Evolutionary conservation across 305 asterid species (phyloP), one percentile per base, ranked within the genome.

Genomic region (Ajuga reptans): DNA sequence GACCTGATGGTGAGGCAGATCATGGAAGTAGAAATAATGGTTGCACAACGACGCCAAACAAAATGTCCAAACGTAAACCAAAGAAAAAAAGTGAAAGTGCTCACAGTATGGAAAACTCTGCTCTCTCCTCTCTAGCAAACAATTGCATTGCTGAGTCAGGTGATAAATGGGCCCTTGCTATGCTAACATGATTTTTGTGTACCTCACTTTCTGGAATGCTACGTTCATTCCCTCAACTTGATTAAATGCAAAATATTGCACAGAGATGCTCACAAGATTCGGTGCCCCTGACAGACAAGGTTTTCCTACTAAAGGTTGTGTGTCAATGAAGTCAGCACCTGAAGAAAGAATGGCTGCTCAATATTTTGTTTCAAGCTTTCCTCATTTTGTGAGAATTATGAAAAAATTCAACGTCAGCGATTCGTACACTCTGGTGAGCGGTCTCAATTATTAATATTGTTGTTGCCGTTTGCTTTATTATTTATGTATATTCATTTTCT

Each of bases 271-370:
- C 72, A 87, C 79, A 68, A 79, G 79, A 59, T 77, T 75, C 33
- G 83, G 87, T 56, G 77, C 85, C 56, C 66, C 50, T 49, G 84
- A 77, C 55, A 91, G 81, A 63, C 84, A 64, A 80, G 86, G 86
- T 69, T 79, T 92, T 77, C 84, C 75, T 49, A 72, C 85, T 61
- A 92, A 85, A 80, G 89, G 98, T 15, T 92, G 95, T 55, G 78
- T 92, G 81, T 86, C 96, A 43, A 75, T 89, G 86, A 92, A 92
- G 80, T 89, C 96, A 6, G 95, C 83, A 18, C 96, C 98, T 12
- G 96, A 89, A 83, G 98, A 92, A 77, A 92, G 88, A 84, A 78
- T 88, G 42, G 98, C 96, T 58, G 98, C 95, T 49, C 82, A 84
- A 67, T 78, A 82, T 75, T 92, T 92, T 59, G 78, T 77, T 67